These are phyloP conservation scores for Quercus alba DNA, from an alignment of 306 rosid genomes.

Conservation along the genomic window DNA sequence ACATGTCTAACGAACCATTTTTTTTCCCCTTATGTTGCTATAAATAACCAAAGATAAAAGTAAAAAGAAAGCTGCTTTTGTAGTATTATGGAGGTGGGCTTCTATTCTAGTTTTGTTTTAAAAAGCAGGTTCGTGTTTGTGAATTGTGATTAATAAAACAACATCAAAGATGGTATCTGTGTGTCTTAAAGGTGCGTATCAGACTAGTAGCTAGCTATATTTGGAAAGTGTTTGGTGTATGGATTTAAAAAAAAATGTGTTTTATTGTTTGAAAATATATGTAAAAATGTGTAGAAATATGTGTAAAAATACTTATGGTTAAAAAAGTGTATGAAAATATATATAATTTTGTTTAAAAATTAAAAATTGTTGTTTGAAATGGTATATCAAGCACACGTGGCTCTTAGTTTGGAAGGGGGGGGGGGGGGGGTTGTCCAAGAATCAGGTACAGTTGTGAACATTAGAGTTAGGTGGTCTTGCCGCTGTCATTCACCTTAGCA, in stretches of 20 bases:
- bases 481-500: no score
- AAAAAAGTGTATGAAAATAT: no score
- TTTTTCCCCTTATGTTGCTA: not conserved
- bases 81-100: not conserved
- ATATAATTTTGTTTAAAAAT: no score
- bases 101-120: not conserved
- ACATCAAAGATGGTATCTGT: not conserved
- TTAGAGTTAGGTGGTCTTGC: not conserved
- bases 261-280: no score
- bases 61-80: not conserved
- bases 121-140: not conserved
- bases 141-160: not conserved
- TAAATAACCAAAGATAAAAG: not conserved
- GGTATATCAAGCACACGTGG: no score
- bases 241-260: no score
- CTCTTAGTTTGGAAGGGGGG: not conserved
- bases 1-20: conserved; percentile 19
- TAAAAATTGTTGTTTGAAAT: no score
- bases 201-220: not conserved
- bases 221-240: not conserved
- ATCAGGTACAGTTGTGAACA: not conserved
- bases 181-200: not conserved
- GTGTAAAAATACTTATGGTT: no score
- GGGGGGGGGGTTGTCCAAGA: not conserved
- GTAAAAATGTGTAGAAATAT: no score